Base-by-base conservation (phyloP, 75 land plant species). In the Picea sitchensis region DNA sequence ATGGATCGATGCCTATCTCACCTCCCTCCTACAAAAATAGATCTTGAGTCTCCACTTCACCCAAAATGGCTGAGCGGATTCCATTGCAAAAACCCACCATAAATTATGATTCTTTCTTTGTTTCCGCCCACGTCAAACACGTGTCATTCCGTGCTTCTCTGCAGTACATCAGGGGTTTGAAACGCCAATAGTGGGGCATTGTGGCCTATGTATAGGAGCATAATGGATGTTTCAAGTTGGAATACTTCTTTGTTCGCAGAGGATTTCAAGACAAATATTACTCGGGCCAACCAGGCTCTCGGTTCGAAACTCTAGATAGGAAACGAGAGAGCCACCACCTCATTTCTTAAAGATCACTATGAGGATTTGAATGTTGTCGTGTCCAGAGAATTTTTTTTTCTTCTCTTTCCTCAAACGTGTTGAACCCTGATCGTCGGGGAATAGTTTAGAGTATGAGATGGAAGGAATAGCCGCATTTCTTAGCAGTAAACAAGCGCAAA, bases 311-410 rank as follows among this genome's bases (percentile, higher is more conserved):
- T 95, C 32, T 95, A 96, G 98, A 90, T 95, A 58, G 98, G 98
- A 15, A 90, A 83, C 56, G 79, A 84, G 15, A 54, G 78, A 0
- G 84, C 94, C 3, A 26, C 26, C 26, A 26, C 26, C 26, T 26
- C 26, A 26, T 26, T 26, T 26, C 26, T 26, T 26, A 26, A 95
- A 80, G 98, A 95, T 68, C 98, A 95, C 67, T 95, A 95, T 73
- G 98, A 95, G 85, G 93, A 95, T 76, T 78, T 95, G 14, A 93
- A 95, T 73, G 94, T 88, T 7, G 98, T 95, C n/a, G 83, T 95
- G 13, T 26, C 26, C 26, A 26, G 26, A 26, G 26, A 26, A 26
- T 26, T 26, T 26, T 26, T 26, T 26, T 26, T 26, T 26, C 26
- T 26, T 26, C 26, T 26, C 26, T 26, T 26, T 26, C 26, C 26